Evolutionary conservation across 2,329 filamentous ascomycete species (phyloP), one percentile per base, ranked within the genome.

Genomic region (Setomelanomma holmii): DNA sequence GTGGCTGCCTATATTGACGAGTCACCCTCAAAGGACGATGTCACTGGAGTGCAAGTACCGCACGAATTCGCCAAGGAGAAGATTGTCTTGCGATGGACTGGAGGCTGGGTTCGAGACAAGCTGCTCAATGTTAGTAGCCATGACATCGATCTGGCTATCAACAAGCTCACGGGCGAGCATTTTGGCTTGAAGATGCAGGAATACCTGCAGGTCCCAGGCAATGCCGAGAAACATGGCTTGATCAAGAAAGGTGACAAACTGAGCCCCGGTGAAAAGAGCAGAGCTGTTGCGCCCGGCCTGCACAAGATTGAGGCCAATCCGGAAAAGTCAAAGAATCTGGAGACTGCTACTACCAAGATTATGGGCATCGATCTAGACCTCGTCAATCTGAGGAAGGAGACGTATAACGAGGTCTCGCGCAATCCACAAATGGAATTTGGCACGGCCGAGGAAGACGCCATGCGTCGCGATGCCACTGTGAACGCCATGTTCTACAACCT

Each of bases 401-500:
- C 89, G 0, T 98, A 98, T 65, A 84, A 87, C 1, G 88, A 91
- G n/a, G 86, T 95, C 53, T 96, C 90, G 68, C 86, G 95, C 30
- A 96, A 96, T 66, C 93, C 93, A 1, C 83, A 91, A 64, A 89
- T 98, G 83, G 92, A 96, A 71, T 97, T 97, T 74, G 95, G 93
- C 4, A 96, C 91, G 0, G 88, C 93, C 0, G 84, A 90, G 70
- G 92, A 99, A 74, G 93, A 99, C 75, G 93, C 93, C 2, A 72
- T 92, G 61, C 87, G 93, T 19, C 86, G 93, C 41, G 93, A 99
- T 79, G 93, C 93, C 19, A 97, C 92, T 0, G 87, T 98, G 55
- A 99, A 99, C 72, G 91, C 95, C 20, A 84, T 99, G 57, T 98
- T 98, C 77, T 98, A 95, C 80, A 98, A 98, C 65, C 79, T 99